Percentiles rank a stretch among this genome's conserved stretches.
Evolutionary conservation across 1,284 basidiomycete species (phyloP).

Genomic region (Agroathelia rolfsii): DNA sequence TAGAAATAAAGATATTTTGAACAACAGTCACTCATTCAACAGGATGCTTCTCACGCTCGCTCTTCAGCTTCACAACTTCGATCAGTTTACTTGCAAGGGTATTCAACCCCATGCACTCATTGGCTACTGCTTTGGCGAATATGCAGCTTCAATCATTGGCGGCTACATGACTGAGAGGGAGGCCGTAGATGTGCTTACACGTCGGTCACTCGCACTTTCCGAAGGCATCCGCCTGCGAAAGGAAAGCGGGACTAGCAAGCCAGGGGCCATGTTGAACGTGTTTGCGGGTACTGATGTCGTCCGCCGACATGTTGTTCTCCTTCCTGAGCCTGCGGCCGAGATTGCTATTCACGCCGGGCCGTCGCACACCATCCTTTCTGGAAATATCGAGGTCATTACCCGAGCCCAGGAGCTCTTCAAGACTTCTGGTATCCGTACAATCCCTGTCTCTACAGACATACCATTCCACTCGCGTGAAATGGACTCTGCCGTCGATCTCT

Average conservation of each 20-base stretch:
- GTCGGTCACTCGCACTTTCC: constrained; percentile 9
- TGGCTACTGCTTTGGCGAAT: constrained; percentile 15
- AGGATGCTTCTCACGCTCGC: constrained; percentile 10
- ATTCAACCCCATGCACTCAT: constrained; percentile 9
- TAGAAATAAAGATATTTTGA: no score
- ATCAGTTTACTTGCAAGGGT: constrained; percentile 1
- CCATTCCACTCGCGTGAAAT: constrained; percentile 8
- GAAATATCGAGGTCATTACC: background rate
- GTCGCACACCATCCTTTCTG: constrained; percentile 6
- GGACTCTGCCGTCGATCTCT: constrained; percentile 3
- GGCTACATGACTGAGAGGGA: constrained; percentile 7
- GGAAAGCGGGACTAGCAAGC: constrained; percentile 15
- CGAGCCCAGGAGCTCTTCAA: background rate
- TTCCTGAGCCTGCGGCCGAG: background rate
- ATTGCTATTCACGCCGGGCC: constrained; percentile 9
- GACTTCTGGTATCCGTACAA: background rate
- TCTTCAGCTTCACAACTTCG: constrained; percentile 7
- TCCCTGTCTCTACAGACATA: constrained; percentile 1
- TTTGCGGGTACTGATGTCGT: constrained; percentile 4
- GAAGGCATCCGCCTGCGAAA: constrained; percentile 15
- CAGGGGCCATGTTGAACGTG: constrained; percentile 8
- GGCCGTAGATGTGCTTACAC: constrained; percentile 9
- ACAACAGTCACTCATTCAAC: constrained; percentile 7
- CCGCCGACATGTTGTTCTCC: background rate
- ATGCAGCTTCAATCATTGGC: constrained; percentile 10